Percentiles rank a stretch among this genome's conserved stretches.
Evolutionary conservation across 805 yeast species (phyloP).

Genomic region (Candida odintsovae): DNA sequence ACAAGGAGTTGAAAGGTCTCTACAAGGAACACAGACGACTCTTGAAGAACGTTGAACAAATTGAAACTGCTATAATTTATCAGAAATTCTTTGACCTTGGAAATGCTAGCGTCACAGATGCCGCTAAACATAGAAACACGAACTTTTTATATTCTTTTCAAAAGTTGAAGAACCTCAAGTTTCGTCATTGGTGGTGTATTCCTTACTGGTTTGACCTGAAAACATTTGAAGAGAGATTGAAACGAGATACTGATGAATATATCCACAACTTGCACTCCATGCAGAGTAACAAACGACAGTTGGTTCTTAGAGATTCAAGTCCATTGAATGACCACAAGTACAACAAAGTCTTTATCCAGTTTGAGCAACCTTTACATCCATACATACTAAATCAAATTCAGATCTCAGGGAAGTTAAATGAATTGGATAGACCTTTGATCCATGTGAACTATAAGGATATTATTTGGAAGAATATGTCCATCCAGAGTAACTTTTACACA

Average conservation of each 20-base stretch:
- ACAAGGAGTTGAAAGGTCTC: slow-evolving; percentile 29
- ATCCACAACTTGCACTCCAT: slow-evolving; percentile 7
- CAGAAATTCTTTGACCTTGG: slow-evolving; percentile 7
- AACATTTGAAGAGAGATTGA: slow-evolving; percentile 1
- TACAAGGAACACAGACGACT: slow-evolving; percentile 26
- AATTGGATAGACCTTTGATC: slow-evolving; percentile 36
- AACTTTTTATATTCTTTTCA: neutral
- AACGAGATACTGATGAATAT: slow-evolving; percentile 1
- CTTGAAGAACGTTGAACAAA: slow-evolving; percentile 33
- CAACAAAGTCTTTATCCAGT: slow-evolving; percentile 56
- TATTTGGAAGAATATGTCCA: slow-evolving; percentile 59
- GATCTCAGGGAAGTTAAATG: slow-evolving; percentile 37
- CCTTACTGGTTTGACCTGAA: neutral
- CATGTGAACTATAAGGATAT: slow-evolving; percentile 64
- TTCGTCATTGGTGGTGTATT: slow-evolving; percentile 5
- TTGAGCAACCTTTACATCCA: slow-evolving; percentile 50
- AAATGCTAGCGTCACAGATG: neutral
- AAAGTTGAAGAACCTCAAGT: slow-evolving; percentile 9
- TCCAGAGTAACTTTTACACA: slow-evolving; percentile 31
- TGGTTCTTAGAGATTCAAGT: slow-evolving; percentile 16
- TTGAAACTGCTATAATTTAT: slow-evolving; percentile 30
- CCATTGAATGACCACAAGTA: slow-evolving; percentile 23
- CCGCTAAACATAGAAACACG: neutral
- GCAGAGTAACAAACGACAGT: slow-evolving; percentile 8
- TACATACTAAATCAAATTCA: slow-evolving; percentile 59